Percentiles rank a stretch among this genome's conserved stretches.
These are phyloP conservation scores for Yamadazyma aaseri DNA, from an alignment of 1,139 yeast species.

Conservation along the genomic window DNA sequence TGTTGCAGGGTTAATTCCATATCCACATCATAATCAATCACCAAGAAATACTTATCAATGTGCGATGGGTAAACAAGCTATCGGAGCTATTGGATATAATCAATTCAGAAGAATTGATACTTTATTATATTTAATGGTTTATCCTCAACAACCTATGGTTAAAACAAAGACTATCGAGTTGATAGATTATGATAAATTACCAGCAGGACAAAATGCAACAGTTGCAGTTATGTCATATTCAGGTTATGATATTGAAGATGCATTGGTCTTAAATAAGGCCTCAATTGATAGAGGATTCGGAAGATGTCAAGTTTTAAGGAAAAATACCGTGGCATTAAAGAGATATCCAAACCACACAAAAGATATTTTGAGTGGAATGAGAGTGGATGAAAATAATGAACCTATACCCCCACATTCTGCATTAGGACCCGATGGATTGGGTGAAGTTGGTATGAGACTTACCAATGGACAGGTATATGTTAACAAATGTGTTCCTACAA, in stretches of 20 bases:
- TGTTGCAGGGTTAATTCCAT: slow-evolving; percentile 98
- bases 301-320: slow-evolving; percentile 94
- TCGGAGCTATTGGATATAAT: slow-evolving; percentile 97
- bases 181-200: slow-evolving; percentile 91
- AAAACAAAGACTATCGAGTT: slow-evolving; percentile 95
- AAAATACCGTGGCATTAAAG: slow-evolving; percentile 84
- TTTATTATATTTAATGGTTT: slow-evolving; percentile 87
- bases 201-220: slow-evolving; percentile 98
- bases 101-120: slow-evolving; percentile 97
- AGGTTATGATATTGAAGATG: slow-evolving; percentile 99
- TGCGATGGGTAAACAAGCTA: slow-evolving; percentile 99
- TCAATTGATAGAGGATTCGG: slow-evolving; percentile 97
- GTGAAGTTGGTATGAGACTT: slow-evolving; percentile 90
- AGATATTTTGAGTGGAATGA: slow-evolving; percentile 88
- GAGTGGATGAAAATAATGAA: slow-evolving; percentile 75
- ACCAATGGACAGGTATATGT: slow-evolving; percentile 93
- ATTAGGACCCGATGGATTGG: slow-evolving; percentile 92
- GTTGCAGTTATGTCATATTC: slow-evolving; percentile 99
- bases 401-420: slow-evolving; percentile 86
- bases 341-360: slow-evolving; percentile 92
- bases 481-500: slow-evolving; percentile 88
- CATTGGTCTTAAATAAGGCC: slow-evolving; percentile 87
- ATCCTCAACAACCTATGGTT: slow-evolving; percentile 99
- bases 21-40: slow-evolving; percentile 98
- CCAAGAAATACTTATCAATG: slow-evolving; percentile 99